Conservation (phyloP, 306 rosid genomes). For the Cicer arietinum region DNA sequence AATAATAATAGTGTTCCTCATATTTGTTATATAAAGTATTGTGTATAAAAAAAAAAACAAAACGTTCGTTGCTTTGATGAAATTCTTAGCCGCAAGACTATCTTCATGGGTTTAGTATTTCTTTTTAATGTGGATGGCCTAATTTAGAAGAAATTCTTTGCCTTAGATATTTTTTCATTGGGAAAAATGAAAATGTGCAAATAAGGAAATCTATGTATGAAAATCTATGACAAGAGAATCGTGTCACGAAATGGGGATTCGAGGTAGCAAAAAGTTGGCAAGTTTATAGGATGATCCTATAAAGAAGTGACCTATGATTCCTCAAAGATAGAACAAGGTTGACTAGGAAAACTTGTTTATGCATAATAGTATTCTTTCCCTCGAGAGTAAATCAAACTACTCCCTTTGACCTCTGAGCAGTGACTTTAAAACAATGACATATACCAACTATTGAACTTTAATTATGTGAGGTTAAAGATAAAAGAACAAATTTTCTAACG, state of each 20-base stretch:
- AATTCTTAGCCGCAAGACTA: slow-evolving; percentile 48
- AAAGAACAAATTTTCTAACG: slow-evolving; percentile 32
- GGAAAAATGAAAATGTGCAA: slow-evolving; percentile 45
- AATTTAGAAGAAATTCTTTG: slow-evolving; percentile 76
- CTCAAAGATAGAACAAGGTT: slow-evolving; percentile 27
- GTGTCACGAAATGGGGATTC: slow-evolving; percentile 35
- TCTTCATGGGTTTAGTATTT: slow-evolving; percentile 71
- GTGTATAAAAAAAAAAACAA: slow-evolving; percentile 48
- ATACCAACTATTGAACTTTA: slow-evolving; percentile 36
- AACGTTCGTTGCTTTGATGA: slow-evolving; percentile 53
- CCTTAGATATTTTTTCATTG: slow-evolving; percentile 53
- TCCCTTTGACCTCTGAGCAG: slow-evolving; percentile 16
- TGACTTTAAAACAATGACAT: slow-evolving; percentile 37
- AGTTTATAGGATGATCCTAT: slow-evolving; percentile 50
- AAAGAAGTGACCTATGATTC: slow-evolving; percentile 52
- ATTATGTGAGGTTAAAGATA: background rate
- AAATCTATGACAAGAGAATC: slow-evolving; percentile 37
- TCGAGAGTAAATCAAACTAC: slow-evolving; percentile 7
- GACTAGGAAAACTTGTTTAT: slow-evolving; percentile 40
- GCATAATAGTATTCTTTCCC: background rate
- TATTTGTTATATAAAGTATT: slow-evolving; percentile 46
- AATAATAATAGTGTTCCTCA: background rate
- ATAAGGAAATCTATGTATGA: slow-evolving; percentile 39
- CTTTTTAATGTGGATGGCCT: slow-evolving; percentile 65
- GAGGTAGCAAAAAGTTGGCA: slow-evolving; percentile 8